Percentiles rank a stretch among this genome's conserved stretches.
Evolutionary conservation across 2,329 filamentous ascomycete species (phyloP).

Genomic region (Stachybotrys elegans): DNA sequence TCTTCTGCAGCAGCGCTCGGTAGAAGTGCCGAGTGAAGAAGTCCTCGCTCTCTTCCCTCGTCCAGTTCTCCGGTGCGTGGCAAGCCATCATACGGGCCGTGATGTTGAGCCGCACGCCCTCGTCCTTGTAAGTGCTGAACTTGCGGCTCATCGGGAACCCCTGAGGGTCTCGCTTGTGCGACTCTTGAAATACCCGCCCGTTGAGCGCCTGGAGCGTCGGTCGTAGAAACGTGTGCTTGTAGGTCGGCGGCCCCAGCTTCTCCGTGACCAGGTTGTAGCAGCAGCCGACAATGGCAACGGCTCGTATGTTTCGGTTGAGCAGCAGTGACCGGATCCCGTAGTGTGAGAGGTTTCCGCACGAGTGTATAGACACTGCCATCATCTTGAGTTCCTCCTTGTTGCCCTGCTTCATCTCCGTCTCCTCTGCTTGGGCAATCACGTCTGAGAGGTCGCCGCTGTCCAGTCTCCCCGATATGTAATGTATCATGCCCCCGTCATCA

Average conservation of each 20-base stretch:
- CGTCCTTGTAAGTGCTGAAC: conserved; percentile 52
- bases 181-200: conserved; percentile 63
- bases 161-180: conserved; percentile 73
- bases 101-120: conserved; percentile 82
- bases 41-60: conserved; percentile 67
- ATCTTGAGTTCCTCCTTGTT: conserved; percentile 42
- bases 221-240: conserved; percentile 74
- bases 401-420: conserved; percentile 11
- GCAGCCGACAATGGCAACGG: conserved; percentile 94
- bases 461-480: conserved; percentile 72
- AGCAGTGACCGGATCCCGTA: conserved; percentile 84
- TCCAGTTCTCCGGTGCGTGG: conserved; percentile 93
- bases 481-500: conserved; percentile 62
- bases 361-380: conserved; percentile 93
- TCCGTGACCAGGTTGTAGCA: conserved; percentile 98
- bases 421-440: conserved; percentile 58
- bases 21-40: conserved; percentile 96
- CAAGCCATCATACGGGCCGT: conserved; percentile 98
- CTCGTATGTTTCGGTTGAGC: conserved; percentile 76
- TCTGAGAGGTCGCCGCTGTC: conserved; percentile 66
- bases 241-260: conserved; percentile 77
- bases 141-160: conserved; percentile 88
- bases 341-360: conserved; percentile 95
- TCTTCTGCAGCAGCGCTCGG: conserved; percentile 80
- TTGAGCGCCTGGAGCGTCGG: conserved; percentile 62